These are phyloP conservation scores for Rhizopus stolonifer DNA, from an alignment of 371 early-diverging fungal species.

Conservation along the genomic window DNA sequence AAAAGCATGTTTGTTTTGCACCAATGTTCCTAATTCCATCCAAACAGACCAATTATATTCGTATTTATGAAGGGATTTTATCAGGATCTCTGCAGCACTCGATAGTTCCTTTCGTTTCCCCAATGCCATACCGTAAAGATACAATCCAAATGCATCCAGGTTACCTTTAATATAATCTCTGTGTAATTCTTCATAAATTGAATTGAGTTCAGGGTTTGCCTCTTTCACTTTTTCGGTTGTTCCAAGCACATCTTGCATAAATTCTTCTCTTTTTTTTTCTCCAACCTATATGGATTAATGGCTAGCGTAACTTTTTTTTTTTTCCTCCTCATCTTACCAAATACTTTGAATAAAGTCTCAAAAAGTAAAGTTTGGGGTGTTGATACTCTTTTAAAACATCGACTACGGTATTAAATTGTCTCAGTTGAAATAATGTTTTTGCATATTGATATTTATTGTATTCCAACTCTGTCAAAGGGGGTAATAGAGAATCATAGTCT, in stretches of 20 bases:
- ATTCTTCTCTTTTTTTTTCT: slow-evolving; percentile 62
- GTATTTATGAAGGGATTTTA: slow-evolving; percentile 67
- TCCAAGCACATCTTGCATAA: slow-evolving; percentile 58
- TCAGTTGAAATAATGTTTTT: slow-evolving; percentile 69
- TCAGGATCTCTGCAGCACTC: slow-evolving; percentile 58
- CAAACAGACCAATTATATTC: slow-evolving; percentile 94
- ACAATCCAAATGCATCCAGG: slow-evolving; percentile 68
- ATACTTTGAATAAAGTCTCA: slow-evolving; percentile 70
- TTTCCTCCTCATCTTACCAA: slow-evolving; percentile 36
- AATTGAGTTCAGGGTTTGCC: slow-evolving; percentile 50
- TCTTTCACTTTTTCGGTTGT: slow-evolving; percentile 41
- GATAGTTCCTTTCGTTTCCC: slow-evolving; percentile 42
- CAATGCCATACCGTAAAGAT: slow-evolving; percentile 65
- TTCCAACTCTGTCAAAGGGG: slow-evolving; percentile 31
- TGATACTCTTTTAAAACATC: slow-evolving; percentile 47
- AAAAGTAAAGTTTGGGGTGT: slow-evolving; percentile 56
- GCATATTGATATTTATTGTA: slow-evolving; percentile 65
- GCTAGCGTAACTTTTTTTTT: background rate
- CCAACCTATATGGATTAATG: slow-evolving; percentile 43
- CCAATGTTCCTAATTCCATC: slow-evolving; percentile 67
- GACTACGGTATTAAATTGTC: slow-evolving; percentile 68
- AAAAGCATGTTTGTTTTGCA: slow-evolving; percentile 36
- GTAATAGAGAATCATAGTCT: slow-evolving; percentile 21
- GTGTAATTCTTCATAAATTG: slow-evolving; percentile 50
- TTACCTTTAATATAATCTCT: slow-evolving; percentile 36